Conservation (phyloP, 768 basidiomycete species). For the Strobilomyces dryophilus region DNA sequence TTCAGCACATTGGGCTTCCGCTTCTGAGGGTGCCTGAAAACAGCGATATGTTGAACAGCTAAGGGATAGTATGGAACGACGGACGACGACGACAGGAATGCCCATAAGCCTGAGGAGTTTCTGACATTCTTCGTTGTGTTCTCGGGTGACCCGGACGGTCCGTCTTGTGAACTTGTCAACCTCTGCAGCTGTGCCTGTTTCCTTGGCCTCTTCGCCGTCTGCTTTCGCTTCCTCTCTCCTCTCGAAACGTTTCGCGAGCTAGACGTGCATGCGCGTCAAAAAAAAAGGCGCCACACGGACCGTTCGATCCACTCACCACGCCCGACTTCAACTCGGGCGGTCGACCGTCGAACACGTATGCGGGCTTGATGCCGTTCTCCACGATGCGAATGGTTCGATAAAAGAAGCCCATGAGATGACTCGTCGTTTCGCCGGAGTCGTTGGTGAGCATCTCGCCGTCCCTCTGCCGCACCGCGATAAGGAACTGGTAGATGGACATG, state of each 20-base stretch:
- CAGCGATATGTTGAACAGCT: background rate
- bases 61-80: conserved; percentile 25
- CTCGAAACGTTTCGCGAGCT: conserved; percentile 98
- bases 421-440: conserved; percentile 96
- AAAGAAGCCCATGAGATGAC: conserved; percentile 98
- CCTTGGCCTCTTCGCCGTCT: conserved; percentile 94
- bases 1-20: conserved; percentile 98
- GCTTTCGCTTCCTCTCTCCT: conserved; percentile 89
- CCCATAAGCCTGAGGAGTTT: conserved; percentile 90
- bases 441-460: conserved; percentile 97
- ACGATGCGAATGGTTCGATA: conserved; percentile 97
- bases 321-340: conserved; percentile 97
- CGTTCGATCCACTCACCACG: conserved; percentile 60
- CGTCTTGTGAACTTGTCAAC: conserved; percentile 86
- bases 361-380: conserved; percentile 97
- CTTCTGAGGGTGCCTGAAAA: conserved; percentile 90
- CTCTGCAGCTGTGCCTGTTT: conserved; percentile 90
- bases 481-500: conserved; percentile 96
- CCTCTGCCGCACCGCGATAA: conserved; percentile 94
- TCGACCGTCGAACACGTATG: conserved; percentile 98
- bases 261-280: conserved; percentile 6
- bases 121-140: conserved; percentile 95
- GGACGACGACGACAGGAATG: conserved; percentile 88
- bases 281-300: too few species aligned
- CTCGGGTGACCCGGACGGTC: conserved; percentile 90